Evolutionary conservation across 75 land plant species (phyloP), one percentile per base, ranked within the genome.

Genomic region (Picea sitchensis): DNA sequence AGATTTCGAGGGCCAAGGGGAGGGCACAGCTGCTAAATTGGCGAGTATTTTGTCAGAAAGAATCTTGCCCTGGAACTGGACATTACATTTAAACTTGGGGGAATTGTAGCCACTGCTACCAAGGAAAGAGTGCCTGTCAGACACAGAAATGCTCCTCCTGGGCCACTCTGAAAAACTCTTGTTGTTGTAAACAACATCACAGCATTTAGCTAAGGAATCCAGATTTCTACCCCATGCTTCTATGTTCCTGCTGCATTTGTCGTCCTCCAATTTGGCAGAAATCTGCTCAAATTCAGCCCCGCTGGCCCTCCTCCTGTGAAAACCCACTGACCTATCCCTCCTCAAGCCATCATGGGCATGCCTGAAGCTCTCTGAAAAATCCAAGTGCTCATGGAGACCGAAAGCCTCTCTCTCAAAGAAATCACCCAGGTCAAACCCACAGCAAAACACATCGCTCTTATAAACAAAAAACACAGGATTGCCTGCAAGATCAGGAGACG

Each of bases 391-490:
- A n/a, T 71, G 47, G 26, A 75, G 30, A 15, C 38, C 59, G 13
- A 58, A 54, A 1, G 56, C 60, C 60, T 54, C 76, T 32, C 36
- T 58, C 34, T 84, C 65, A 80, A 91, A 91, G 79, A 91, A 89
- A 26, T 87, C 92, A 21, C 85, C 79, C 62, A 91, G 84, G 79
- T 91, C 92, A 59, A 81, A 62, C 21, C 81, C 87, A 73, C 81
- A 84, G 68, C 80, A 86, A 58, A 76, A 59, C 14, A 86, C 85
- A 31, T 86, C 80, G 56, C 58, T 77, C 41, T 80, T 76, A 61
- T 81, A 59, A 65, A 91, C 87, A 77, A 86, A 89, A 61, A 91
- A 84, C 34, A 91, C 83, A 14, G 92, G 92, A 82, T 91, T 89
- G 12, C 92, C 91, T 20, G 92, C 92, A 44, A 83, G 84, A 61